These are phyloP conservation scores for Jamesozyma piceae DNA, from an alignment of 805 yeast species.

Conservation along the genomic window DNA sequence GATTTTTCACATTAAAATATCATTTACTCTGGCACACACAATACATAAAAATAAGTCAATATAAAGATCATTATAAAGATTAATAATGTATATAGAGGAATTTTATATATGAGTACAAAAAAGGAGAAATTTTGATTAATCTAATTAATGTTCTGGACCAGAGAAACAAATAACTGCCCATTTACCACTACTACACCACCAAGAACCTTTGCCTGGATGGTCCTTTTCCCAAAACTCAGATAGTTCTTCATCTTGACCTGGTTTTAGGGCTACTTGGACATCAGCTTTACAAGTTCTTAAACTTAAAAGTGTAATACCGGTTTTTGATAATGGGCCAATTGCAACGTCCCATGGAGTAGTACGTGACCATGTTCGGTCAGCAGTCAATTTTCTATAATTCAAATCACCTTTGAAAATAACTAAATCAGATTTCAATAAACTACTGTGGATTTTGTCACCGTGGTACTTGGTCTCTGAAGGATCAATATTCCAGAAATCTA, in stretches of 20 bases:
- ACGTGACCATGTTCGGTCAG: slow-evolving; percentile 81
- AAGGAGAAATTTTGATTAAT: too few species aligned
- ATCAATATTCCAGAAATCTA: slow-evolving; percentile 64
- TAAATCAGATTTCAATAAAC: slow-evolving; percentile 54
- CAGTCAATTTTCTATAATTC: slow-evolving; percentile 89
- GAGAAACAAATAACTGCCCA: slow-evolving; percentile 77
- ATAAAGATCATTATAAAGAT: too few species aligned
- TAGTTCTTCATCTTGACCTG: slow-evolving; percentile 64
- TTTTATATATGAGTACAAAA: too few species aligned
- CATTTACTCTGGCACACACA: too few species aligned
- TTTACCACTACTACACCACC: slow-evolving; percentile 85
- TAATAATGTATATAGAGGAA: too few species aligned
- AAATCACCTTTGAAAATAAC: slow-evolving; percentile 90
- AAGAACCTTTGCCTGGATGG: slow-evolving; percentile 56
- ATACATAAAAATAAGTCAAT: too few species aligned
- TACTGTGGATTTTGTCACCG: slow-evolving; percentile 52
- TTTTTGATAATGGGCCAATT: slow-evolving; percentile 54
- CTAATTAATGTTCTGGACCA: background rate
- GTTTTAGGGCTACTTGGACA: slow-evolving; percentile 75
- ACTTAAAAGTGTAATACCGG: slow-evolving; percentile 58
- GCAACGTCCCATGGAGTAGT: slow-evolving; percentile 67
- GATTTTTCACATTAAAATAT: background rate
- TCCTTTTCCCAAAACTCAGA: slow-evolving; percentile 47
- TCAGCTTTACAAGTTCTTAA: slow-evolving; percentile 95
- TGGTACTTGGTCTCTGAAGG: slow-evolving; percentile 39